These are phyloP conservation scores for Malania oleifera DNA, from an alignment of 164 flowering plant genomes.

Conservation along the genomic window DNA sequence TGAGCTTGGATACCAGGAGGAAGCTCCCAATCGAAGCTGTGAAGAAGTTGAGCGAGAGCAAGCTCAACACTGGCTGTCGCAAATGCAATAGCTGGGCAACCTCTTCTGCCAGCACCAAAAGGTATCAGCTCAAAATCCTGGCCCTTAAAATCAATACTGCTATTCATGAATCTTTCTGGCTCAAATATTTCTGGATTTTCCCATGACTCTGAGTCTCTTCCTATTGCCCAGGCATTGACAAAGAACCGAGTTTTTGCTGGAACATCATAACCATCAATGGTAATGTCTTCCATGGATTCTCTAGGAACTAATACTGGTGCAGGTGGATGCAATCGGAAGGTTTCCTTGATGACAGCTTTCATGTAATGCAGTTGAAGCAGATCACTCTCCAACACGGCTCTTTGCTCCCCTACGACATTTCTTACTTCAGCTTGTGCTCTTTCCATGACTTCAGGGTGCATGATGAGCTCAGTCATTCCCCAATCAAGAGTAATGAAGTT, in stretches of 20 bases:
- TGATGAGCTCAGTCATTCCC: slow-evolving; percentile 61
- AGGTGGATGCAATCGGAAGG: slow-evolving; percentile 48
- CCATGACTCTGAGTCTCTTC: slow-evolving; percentile 46
- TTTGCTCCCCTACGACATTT: slow-evolving; percentile 26
- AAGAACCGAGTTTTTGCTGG: slow-evolving; percentile 42
- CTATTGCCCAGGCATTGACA: slow-evolving; percentile 52
- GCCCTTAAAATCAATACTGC: slow-evolving; percentile 39
- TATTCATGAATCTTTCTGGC: slow-evolving; percentile 49
- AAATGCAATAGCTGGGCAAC: slow-evolving; percentile 46
- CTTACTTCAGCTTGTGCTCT: slow-evolving; percentile 45
- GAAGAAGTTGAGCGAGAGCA: slow-evolving; percentile 48
- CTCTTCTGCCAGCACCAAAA: slow-evolving; percentile 52
- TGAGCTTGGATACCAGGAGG: slow-evolving; percentile 29
- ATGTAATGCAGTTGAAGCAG: slow-evolving; percentile 35
- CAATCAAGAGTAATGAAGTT: slow-evolving; percentile 44
- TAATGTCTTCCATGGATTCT: slow-evolving; percentile 38
- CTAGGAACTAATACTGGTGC: slow-evolving; percentile 43
- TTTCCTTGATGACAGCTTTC: slow-evolving; percentile 49
- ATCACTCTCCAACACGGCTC: slow-evolving; percentile 32
- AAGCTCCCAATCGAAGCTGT: slow-evolving; percentile 51
- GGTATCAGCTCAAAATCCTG: slow-evolving; percentile 43
- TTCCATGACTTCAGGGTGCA: slow-evolving; percentile 34
- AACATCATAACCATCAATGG: slow-evolving; percentile 34
- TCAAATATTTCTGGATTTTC: slow-evolving; percentile 36
- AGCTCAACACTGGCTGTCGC: slow-evolving; percentile 37